Conservation (phyloP, 768 basidiomycete genomes). For the Auriscalpium microsporum region DNA sequence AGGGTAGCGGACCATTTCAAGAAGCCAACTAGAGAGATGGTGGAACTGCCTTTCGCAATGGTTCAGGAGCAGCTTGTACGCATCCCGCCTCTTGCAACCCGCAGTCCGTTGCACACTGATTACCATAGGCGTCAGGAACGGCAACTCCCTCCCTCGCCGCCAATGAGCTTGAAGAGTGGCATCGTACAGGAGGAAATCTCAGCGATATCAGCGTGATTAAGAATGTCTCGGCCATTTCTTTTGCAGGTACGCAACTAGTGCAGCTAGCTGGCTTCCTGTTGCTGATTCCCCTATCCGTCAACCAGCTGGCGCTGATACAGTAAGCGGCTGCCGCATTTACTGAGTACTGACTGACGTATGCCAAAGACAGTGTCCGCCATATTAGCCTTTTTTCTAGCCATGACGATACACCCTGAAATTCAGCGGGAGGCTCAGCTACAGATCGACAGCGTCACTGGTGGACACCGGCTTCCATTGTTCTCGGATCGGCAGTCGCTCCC, state of each 20-base stretch:
- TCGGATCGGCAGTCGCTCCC: constrained; percentile 34
- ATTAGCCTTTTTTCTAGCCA: constrained; percentile 43
- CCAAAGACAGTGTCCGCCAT: constrained; percentile 42
- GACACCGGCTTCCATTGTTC: constrained; percentile 37
- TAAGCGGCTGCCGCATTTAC: neutral
- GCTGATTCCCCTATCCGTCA: neutral
- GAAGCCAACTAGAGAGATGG: constrained; percentile 21
- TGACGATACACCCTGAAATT: constrained; percentile 44
- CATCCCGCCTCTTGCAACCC: neutral
- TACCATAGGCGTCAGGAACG: neutral
- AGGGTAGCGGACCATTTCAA: constrained; percentile 37
- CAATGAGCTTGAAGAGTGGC: neutral
- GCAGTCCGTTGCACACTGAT: neutral
- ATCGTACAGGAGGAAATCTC: constrained; percentile 14
- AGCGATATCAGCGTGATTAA: constrained; percentile 32
- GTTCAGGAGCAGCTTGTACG: constrained; percentile 38
- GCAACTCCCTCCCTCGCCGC: neutral
- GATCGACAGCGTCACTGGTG: constrained; percentile 39
- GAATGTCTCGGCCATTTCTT: constrained; percentile 29
- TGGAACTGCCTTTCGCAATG: constrained; percentile 31
- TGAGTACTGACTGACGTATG: neutral
- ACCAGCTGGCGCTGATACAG: constrained; percentile 27
- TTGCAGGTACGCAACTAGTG: constrained; percentile 29
- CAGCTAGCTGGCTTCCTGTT: neutral
- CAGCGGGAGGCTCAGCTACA: constrained; percentile 42